A percentile compares a stretch with the other conserved stretches of the same genome.
Evolutionary conservation across 2,329 filamentous ascomycete species (phyloP).

Genomic region (Grosmannia serpens): DNA sequence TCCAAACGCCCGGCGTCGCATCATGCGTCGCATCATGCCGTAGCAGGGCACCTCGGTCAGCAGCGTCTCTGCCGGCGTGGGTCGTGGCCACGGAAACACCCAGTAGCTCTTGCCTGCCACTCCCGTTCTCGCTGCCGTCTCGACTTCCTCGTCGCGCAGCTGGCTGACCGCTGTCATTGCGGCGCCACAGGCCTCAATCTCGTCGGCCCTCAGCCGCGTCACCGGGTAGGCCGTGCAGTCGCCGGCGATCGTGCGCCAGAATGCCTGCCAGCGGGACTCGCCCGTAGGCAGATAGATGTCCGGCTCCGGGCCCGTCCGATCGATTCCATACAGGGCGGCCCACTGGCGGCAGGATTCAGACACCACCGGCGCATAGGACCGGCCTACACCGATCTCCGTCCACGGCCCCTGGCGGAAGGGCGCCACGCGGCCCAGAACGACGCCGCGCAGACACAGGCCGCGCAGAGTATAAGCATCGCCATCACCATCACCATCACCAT

Average conservation of each 20-base stretch:
- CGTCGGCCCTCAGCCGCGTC: not conserved
- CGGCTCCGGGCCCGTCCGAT: not conserved
- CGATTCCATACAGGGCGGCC: not conserved
- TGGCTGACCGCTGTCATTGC: not conserved
- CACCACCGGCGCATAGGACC: not conserved
- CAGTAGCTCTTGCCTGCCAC: not conserved
- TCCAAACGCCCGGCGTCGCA: slow-evolving; percentile 2
- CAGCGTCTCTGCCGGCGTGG: not conserved
- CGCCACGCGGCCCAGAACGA: slow-evolving; percentile 1
- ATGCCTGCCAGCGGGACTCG: slow-evolving; percentile 2
- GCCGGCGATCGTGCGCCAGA: slow-evolving; percentile 6
- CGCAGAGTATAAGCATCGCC: not conserved
- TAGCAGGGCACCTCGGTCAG: not conserved
- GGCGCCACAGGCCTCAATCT: not conserved
- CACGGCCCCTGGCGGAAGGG: slow-evolving; percentile 2
- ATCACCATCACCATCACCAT: not conserved
- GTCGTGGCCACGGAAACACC: not conserved
- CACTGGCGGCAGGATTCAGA: not conserved
- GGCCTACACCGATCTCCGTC: not conserved
- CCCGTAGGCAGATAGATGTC: not conserved
- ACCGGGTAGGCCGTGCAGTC: slow-evolving; percentile 8
- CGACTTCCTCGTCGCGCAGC: not conserved
- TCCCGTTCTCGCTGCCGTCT: not conserved
- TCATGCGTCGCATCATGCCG: slow-evolving; percentile 1
- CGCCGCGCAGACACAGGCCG: not conserved